phyloP scores from a whole-genome alignment of 768 basidiomycete species.

The Suillus discolor region DNA sequence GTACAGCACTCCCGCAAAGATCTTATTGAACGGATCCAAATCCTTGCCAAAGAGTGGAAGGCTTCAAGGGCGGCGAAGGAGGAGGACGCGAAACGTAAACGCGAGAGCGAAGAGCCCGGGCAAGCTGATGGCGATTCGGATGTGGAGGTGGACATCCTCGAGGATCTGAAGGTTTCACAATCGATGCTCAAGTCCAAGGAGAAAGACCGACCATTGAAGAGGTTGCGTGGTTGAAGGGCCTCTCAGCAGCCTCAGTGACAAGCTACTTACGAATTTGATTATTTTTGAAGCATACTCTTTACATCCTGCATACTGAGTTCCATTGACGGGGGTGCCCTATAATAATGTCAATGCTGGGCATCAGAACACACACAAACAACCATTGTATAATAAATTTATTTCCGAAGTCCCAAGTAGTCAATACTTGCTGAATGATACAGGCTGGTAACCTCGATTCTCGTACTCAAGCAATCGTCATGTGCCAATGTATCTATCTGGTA shows the following conservation, averaged over 20 bases:
- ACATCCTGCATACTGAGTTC: neutral
- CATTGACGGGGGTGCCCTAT: neutral
- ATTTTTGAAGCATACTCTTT: slow-evolving; percentile 1
- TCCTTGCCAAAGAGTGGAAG: slow-evolving; percentile 59
- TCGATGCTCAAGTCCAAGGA: slow-evolving; percentile 11
- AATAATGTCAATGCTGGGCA: neutral
- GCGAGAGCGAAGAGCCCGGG: slow-evolving; percentile 25
- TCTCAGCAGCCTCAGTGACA: neutral
- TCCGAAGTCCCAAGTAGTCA: neutral
- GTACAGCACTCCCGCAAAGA: slow-evolving; percentile 49
- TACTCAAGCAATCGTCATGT: neutral
- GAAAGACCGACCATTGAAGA: slow-evolving; percentile 19
- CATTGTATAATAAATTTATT: neutral
- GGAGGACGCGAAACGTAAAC: slow-evolving; percentile 32
- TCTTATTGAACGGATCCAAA: slow-evolving; percentile 42
- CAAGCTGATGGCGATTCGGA: slow-evolving; percentile 32
- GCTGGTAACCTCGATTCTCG: neutral
- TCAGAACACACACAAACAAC: neutral
- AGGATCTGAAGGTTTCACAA: slow-evolving; percentile 25
- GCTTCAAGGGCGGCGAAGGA: slow-evolving; percentile 42
- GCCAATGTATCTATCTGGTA: slow-evolving; percentile 6
- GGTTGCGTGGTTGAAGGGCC: slow-evolving; percentile 27
- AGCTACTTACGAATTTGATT: neutral
- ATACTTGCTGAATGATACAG: neutral
- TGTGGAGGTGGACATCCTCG: slow-evolving; percentile 42